Conservation (phyloP, 257 asterid species). For the Lycium ferocissimum region DNA sequence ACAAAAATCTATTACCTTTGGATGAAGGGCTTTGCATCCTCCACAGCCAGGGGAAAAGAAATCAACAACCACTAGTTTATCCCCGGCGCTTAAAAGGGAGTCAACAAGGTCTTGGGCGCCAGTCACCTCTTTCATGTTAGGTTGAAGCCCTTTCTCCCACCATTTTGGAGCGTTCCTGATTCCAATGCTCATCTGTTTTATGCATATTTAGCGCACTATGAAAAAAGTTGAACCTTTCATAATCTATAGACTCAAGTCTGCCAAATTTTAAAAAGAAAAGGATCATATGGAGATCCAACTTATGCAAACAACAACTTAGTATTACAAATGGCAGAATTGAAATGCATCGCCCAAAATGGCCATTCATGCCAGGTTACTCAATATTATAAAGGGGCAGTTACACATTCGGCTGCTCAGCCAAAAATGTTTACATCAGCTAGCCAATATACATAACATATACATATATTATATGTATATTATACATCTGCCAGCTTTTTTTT, state of each 20-base stretch:
- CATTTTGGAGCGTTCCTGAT: constrained; percentile 48
- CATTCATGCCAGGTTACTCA: neutral
- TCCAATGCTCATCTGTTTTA: constrained; percentile 38
- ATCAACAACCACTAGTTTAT: constrained; percentile 50
- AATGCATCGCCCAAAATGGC: neutral
- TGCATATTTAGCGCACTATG: neutral
- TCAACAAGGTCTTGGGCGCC: constrained; percentile 55
- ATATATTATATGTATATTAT: too few relatives aligned
- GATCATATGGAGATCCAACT: neutral
- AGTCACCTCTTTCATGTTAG: constrained; percentile 51
- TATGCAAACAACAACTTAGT: neutral
- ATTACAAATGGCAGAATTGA: neutral
- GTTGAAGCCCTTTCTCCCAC: constrained; percentile 59
- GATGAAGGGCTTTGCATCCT: constrained; percentile 59
- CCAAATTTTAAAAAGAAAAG: neutral
- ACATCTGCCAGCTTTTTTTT: too few relatives aligned
- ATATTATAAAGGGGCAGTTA: too few relatives aligned
- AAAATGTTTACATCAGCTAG: too few relatives aligned
- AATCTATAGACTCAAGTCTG: neutral
- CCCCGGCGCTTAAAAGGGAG: constrained; percentile 44
- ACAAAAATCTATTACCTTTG: constrained; percentile 45
- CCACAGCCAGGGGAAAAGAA: constrained; percentile 61
- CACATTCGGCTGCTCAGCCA: too few relatives aligned
- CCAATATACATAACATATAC: too few relatives aligned
- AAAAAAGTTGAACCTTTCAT: neutral